A percentile compares a stretch with the other conserved stretches of the same genome.
Evolutionary conservation across 371 early-diverging fungal species (phyloP).

Genomic region (Circinella umbellata): DNA sequence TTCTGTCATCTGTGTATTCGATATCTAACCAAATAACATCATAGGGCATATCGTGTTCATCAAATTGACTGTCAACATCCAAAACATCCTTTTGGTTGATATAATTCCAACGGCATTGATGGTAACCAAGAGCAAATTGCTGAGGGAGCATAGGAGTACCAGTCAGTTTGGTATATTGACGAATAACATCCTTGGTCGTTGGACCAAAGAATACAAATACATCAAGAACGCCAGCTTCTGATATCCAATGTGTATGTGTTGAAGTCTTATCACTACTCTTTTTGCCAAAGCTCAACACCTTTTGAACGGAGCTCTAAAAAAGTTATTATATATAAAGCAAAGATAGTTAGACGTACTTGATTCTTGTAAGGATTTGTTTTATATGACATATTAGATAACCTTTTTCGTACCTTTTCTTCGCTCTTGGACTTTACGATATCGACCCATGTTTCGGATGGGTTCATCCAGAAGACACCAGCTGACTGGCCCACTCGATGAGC

Average conservation of each 20-base stretch:
- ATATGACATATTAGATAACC: no score
- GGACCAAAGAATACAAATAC: conserved; percentile 91
- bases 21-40: conserved; percentile 97
- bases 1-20: conserved; percentile 91
- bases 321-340: not conserved
- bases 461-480: conserved; percentile 88
- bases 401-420: conserved; percentile 25
- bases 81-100: conserved; percentile 82
- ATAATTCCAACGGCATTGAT: conserved; percentile 96
- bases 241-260: conserved; percentile 91
- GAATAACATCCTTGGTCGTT: conserved; percentile 68
- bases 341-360: not conserved
- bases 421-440: conserved; percentile 77
- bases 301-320: conserved; percentile 31
- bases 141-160: conserved; percentile 90
- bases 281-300: conserved; percentile 34
- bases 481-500: conserved; percentile 74
- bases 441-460: conserved; percentile 97
- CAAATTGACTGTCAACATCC: conserved; percentile 83
- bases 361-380: not conserved
- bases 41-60: conserved; percentile 84
- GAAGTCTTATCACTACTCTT: conserved; percentile 19
- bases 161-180: conserved; percentile 77
- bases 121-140: conserved; percentile 90
- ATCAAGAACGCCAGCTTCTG: conserved; percentile 92